Percentiles rank a stretch among this genome's conserved stretches.
Conservation (phyloP, 257 asterid species). For the Cordia subcordata region DNA sequence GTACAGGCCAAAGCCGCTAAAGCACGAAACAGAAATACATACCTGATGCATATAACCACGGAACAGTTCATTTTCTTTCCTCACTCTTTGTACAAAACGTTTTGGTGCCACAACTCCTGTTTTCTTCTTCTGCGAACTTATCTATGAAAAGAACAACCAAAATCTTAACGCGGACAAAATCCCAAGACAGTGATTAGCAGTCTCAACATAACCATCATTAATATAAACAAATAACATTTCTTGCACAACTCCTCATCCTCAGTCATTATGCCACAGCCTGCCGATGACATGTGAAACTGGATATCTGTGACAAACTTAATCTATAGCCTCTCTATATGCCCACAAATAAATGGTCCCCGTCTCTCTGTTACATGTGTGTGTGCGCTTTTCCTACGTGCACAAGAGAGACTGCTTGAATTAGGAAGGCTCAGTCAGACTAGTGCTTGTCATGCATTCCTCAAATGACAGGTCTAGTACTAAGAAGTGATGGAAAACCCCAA, state of each 20-base stretch:
- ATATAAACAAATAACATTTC: neutral
- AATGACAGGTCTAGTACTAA: no score
- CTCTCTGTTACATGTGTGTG: neutral
- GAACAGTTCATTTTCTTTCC: slow-evolving; percentile 68
- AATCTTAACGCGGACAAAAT: slow-evolving; percentile 1
- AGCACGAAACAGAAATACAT: slow-evolving; percentile 9
- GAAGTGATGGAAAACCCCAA: no score
- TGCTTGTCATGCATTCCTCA: no score
- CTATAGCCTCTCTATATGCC: no score
- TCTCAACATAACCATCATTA: neutral
- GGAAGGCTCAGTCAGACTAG: no score
- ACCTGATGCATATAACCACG: slow-evolving; percentile 92
- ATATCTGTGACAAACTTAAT: no score
- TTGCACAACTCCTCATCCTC: neutral
- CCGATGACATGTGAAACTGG: no score
- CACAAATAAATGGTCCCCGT: no score
- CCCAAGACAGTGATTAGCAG: slow-evolving; percentile 1
- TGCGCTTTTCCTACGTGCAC: no score
- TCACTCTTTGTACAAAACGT: slow-evolving; percentile 71
- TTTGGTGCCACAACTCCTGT: slow-evolving; percentile 83
- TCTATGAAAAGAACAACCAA: slow-evolving; percentile 34
- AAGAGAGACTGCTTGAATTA: no score
- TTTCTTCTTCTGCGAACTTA: slow-evolving; percentile 81
- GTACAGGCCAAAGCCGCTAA: neutral
- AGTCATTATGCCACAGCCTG: neutral